A percentile compares a stretch with the other conserved stretches of the same genome.
These are phyloP conservation scores for Colletotrichum falcatum DNA, from an alignment of 2,329 filamentous ascomycete species.

Conservation along the genomic window DNA sequence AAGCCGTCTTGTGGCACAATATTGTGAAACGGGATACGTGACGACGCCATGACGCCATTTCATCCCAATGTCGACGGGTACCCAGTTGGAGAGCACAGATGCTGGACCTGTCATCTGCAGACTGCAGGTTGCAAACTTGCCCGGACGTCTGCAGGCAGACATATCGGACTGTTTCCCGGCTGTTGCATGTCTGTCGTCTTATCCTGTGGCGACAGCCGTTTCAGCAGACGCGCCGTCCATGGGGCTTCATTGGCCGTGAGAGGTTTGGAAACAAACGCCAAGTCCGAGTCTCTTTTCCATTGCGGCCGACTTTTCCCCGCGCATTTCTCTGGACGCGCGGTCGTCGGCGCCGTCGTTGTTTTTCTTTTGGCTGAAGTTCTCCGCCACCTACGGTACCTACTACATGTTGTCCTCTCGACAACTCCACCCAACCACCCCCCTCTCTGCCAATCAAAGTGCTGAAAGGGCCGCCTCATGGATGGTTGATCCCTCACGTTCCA, in stretches of 20 bases:
- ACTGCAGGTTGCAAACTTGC: no score
- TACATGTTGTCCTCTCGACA: neutral
- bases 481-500: neutral
- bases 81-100: constrained; percentile 9
- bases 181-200: constrained; percentile 28
- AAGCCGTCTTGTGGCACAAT: neutral
- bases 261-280: constrained; percentile 9
- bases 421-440: constrained; percentile 4
- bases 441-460: constrained; percentile 4
- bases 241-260: neutral
- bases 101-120: constrained; percentile 25
- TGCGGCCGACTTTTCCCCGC: constrained; percentile 15
- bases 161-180: constrained; percentile 2
- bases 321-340: neutral
- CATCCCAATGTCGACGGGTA: constrained; percentile 21
- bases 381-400: no score
- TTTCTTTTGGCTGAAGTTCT: neutral
- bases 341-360: neutral
- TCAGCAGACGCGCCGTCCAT: neutral
- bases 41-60: constrained; percentile 11
- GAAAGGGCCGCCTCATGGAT: constrained; percentile 10
- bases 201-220: constrained; percentile 31
- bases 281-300: neutral
- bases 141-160: neutral
- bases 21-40: constrained; percentile 23